A percentile compares a stretch with the other conserved stretches of the same genome.
Conservation (phyloP, 306 rosid genomes). For the Cicer pinnatifidum region DNA sequence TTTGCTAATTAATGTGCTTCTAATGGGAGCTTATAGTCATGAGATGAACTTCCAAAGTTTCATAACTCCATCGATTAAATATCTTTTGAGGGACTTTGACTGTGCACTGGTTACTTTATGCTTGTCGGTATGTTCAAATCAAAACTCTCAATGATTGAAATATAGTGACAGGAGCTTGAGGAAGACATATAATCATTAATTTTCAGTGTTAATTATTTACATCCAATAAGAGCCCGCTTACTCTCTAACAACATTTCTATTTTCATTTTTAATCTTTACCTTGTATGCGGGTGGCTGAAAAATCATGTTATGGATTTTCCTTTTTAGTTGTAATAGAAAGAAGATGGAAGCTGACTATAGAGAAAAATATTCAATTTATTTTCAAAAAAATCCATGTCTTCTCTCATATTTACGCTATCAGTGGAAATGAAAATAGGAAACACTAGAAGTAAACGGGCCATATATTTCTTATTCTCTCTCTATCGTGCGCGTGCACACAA, state of each 20-base stretch:
- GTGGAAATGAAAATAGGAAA: too few relatives aligned
- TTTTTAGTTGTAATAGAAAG: too few relatives aligned
- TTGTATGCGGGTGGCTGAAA: too few relatives aligned
- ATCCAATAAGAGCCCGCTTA: neutral
- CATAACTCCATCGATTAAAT: slow-evolving; percentile 20
- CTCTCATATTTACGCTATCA: too few relatives aligned
- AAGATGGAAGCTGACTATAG: too few relatives aligned
- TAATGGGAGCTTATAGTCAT: slow-evolving; percentile 22
- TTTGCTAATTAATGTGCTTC: slow-evolving; percentile 33
- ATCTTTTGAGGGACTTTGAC: slow-evolving; percentile 12
- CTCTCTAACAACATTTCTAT: too few relatives aligned
- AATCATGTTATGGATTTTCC: too few relatives aligned
- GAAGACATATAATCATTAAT: slow-evolving; percentile 13
- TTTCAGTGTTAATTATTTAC: slow-evolving; percentile 32
- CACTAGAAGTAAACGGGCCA: too few relatives aligned
- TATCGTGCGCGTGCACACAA: neutral
- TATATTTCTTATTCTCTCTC: slow-evolving; percentile 1
- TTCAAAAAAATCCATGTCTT: too few relatives aligned
- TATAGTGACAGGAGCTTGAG: slow-evolving; percentile 1
- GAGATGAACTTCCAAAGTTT: slow-evolving; percentile 12
- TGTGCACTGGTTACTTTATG: slow-evolving; percentile 16
- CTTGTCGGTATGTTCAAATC: neutral
- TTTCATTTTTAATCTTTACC: too few relatives aligned
- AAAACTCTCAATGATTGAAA: neutral
- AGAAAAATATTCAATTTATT: too few relatives aligned